These are phyloP conservation scores for Biscogniauxia marginata DNA, from an alignment of 2,329 filamentous ascomycete genomes.

Conservation along the genomic window DNA sequence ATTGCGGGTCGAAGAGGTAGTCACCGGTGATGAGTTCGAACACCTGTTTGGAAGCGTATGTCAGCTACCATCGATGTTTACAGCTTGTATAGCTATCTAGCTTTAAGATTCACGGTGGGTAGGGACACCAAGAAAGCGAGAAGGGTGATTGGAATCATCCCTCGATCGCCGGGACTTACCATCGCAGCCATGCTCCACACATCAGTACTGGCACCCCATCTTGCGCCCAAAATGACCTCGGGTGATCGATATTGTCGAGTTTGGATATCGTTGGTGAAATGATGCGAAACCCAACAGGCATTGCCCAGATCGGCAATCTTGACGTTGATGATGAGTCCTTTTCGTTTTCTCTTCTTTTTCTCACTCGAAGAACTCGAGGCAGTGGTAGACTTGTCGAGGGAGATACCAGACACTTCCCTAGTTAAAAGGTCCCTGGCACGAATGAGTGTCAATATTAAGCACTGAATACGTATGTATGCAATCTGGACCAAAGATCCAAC, in stretches of 20 bases:
- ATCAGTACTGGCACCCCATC: constrained; percentile 99
- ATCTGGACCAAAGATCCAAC: constrained; percentile 35
- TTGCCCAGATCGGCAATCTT: constrained; percentile 99
- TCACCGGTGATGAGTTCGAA: constrained; percentile 98
- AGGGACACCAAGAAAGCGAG: not conserved
- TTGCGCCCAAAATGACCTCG: constrained; percentile 92
- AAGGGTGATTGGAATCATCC: not conserved
- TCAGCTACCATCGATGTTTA: not conserved
- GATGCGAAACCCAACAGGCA: constrained; percentile 97
- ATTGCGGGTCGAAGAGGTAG: constrained; percentile 97
- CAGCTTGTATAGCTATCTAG: no score
- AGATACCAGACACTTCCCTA: constrained; percentile 91
- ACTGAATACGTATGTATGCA: not conserved
- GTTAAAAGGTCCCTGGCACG: constrained; percentile 74
- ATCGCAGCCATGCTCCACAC: constrained; percentile 99
- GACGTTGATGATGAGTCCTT: constrained; percentile 76
- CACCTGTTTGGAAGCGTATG: constrained; percentile 54
- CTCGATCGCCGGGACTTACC: constrained; percentile 56
- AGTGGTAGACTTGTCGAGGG: constrained; percentile 68
- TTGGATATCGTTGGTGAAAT: constrained; percentile 99
- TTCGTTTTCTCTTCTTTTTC: constrained; percentile 64
- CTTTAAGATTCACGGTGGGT: no score
- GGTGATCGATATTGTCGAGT: constrained; percentile 96
- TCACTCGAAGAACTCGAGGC: constrained; percentile 47
- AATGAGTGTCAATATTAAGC: constrained; percentile 7